These are phyloP conservation scores for Phaeotremella fagi DNA, from an alignment of 768 basidiomycete species.

Conservation along the genomic window DNA sequence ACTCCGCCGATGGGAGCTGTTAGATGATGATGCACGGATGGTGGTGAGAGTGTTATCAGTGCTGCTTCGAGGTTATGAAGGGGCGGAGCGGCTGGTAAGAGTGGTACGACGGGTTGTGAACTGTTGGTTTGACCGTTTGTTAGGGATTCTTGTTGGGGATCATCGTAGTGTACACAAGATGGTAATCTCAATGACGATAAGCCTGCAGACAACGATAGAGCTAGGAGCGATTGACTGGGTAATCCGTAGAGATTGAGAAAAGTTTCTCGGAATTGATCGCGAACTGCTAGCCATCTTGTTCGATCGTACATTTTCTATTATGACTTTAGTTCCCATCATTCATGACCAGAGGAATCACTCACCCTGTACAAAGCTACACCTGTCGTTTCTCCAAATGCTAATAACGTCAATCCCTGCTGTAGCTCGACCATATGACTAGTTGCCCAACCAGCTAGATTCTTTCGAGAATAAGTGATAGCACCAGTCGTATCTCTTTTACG, in stretches of 20 bases:
- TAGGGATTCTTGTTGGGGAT: conserved; percentile 6
- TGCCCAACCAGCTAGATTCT: conserved; percentile 69
- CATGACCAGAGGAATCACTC: conserved; percentile 6
- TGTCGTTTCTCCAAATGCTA: conserved; percentile 66
- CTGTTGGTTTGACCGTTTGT: conserved; percentile 3
- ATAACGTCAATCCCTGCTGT: conserved; percentile 65
- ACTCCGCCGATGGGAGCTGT: conserved; percentile 18
- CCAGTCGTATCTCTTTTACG: conserved; percentile 61
- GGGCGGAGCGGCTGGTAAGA: conserved; percentile 34
- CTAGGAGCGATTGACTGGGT: conserved; percentile 77
- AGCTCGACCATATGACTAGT: conserved; percentile 76
- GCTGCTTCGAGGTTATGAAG: conserved; percentile 38
- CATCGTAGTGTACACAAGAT: conserved; percentile 57
- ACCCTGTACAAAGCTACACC: conserved; percentile 77
- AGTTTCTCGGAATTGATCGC: conserved; percentile 73
- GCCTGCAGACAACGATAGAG: conserved; percentile 85
- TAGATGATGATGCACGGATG: conserved; percentile 14
- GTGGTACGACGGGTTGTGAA: conserved; percentile 21
- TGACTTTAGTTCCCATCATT: neutral
- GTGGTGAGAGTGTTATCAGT: conserved; percentile 46
- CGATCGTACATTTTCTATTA: conserved; percentile 74
- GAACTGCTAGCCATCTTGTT: conserved; percentile 69
- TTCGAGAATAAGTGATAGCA: conserved; percentile 79
- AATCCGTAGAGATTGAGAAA: conserved; percentile 83
- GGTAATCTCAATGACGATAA: conserved; percentile 85